Evolutionary conservation across 2,329 filamentous ascomycete species (phyloP), one percentile per base, ranked within the genome.

Genomic region (Calonectria ilicicola): DNA sequence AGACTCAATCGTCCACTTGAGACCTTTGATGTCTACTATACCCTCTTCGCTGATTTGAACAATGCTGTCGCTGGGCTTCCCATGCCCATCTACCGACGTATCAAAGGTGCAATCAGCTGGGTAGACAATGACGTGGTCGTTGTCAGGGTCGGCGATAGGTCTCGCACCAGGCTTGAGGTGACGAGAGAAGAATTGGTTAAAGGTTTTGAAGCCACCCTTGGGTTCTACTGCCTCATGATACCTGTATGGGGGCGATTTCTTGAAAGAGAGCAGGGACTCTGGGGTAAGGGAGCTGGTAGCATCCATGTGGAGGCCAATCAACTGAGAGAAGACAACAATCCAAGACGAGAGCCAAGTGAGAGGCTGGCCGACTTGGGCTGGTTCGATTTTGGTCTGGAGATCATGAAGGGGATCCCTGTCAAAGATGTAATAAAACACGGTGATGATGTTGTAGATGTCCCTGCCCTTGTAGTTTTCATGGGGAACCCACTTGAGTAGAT

Each of bases 131-230:
- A 82, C 77, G 7, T 63, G 72, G 29, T 81, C 74, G 58, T 85
- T 76, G 2, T 76, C 32, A 1, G 78, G 75, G 10, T 73, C 70
- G 8, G 75, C 81, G 32, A 85, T 82, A 19, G 82, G 81, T 15
- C 83, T 77, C 35, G 75, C 64, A 9, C 81, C 82, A 4, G 78
- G 77, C 73, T 85, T 85, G 44, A 85, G 77, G 32, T 77, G 74
- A 12, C 85, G 83, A 26, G 82, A 75, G 72, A 86, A 86, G 74
- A 85, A 84, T 15, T 85, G 76, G 69, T 86, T 86, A 80, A 86
- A 87, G 23, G 82, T 82, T 12, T 73, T 74, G 69, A 79, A 84
- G 3, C 81, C 83, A 5, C 77, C 80, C 14, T 56, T 51, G 10
- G 84, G 85, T 23, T 78, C 75, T 5, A 80, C 49, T 26, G 81